These are phyloP conservation scores for Phaeodactylum tricornutum DNA, from an alignment of 108 stramenopile genomes.

Conservation along the genomic window DNA sequence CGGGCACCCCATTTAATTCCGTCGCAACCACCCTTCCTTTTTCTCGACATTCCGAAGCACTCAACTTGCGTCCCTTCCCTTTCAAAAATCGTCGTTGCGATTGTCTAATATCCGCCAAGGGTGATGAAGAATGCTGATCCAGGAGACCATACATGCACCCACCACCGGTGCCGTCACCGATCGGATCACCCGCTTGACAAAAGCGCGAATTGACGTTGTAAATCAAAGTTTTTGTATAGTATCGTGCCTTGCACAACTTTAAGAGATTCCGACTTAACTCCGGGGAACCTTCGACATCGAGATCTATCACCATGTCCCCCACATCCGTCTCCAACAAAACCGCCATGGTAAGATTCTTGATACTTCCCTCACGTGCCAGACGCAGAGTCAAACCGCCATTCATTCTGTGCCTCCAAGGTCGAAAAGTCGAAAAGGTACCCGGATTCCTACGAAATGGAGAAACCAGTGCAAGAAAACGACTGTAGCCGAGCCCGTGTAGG, in stretches of 20 bases:
- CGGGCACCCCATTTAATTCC: conserved; percentile 48
- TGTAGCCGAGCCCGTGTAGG: no score
- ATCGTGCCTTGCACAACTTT: conserved; percentile 70
- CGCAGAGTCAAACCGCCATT: neutral
- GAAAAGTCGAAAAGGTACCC: no score
- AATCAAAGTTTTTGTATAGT: conserved; percentile 62
- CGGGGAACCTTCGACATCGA: conserved; percentile 75
- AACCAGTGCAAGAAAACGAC: no score
- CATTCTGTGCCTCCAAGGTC: no score
- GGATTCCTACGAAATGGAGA: no score
- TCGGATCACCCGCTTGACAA: conserved; percentile 83
- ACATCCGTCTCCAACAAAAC: conserved; percentile 75
- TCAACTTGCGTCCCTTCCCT: conserved; percentile 43
- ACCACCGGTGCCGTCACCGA: conserved; percentile 91
- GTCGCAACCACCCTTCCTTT: conserved; percentile 62
- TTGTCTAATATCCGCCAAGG: conserved; percentile 13
- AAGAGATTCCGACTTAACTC: conserved; percentile 63
- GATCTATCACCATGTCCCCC: conserved; percentile 77
- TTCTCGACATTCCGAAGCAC: conserved; percentile 40
- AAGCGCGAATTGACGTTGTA: conserved; percentile 63
- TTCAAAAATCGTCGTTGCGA: conserved; percentile 49
- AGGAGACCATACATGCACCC: conserved; percentile 71
- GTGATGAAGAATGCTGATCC: neutral
- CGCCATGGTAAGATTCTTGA: conserved; percentile 40
- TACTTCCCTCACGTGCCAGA: neutral